Conservation (phyloP, 306 rosid species). For the Potentilla sterilis region DNA sequence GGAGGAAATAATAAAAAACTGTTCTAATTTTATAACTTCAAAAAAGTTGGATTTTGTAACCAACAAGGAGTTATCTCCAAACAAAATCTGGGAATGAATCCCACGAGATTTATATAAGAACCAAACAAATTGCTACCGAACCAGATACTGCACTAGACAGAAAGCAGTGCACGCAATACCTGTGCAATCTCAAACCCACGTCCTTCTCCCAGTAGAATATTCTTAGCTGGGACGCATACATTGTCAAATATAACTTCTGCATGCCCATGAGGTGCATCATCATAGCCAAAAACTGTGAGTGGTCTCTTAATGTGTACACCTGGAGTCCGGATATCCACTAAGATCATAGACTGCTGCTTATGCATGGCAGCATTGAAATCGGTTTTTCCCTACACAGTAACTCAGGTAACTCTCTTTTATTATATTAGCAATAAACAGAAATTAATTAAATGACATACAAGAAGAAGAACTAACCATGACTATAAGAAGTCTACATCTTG, state of each 20-base stretch:
- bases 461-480: conserved; percentile 71
- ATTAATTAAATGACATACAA: conserved; percentile 15
- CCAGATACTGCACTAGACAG: not conserved
- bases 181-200: conserved; percentile 98
- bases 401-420: conserved; percentile 25
- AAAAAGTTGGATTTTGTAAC: not conserved
- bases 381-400: conserved; percentile 78
- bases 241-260: conserved; percentile 83
- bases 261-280: conserved; percentile 98
- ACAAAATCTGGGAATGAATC: conserved; percentile 1
- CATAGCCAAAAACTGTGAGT: conserved; percentile 83
- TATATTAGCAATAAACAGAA: conserved; percentile 12
- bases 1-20: not conserved
- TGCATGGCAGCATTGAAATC: conserved; percentile 76
- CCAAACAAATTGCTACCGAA: not conserved
- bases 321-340: conserved; percentile 79
- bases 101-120: not conserved
- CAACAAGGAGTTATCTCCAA: not conserved
- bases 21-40: not conserved
- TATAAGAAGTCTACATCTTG: conserved; percentile 83
- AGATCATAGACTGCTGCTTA: conserved; percentile 93
- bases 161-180: conserved; percentile 42
- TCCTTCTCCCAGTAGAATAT: conserved; percentile 88
- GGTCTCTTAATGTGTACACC: conserved; percentile 84
- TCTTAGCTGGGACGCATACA: conserved; percentile 69